Evolutionary conservation across 169 alveolate species (phyloP).

Genomic region (Babesia sp.): DNA sequence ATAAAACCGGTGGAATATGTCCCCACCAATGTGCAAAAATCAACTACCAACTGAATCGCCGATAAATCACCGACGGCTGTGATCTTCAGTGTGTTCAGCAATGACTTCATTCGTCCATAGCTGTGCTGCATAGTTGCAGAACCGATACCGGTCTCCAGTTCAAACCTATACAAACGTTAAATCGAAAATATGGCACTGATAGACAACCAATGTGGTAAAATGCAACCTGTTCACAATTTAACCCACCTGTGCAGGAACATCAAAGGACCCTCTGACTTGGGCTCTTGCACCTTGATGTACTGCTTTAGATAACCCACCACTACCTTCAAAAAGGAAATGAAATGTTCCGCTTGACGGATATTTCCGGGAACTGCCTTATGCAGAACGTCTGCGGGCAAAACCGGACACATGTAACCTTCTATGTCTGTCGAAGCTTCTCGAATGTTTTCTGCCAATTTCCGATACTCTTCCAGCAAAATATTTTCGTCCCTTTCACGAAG

Average conservation of each 20-base stretch:
- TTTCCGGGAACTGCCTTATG: constrained; percentile 88
- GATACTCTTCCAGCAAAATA: constrained; percentile 45
- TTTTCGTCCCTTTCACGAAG: constrained; percentile 49
- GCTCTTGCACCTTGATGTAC: constrained; percentile 82
- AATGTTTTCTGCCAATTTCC: constrained; percentile 34
- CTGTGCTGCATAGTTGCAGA: constrained; percentile 42
- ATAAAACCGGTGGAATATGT: constrained; percentile 93
- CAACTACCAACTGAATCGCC: constrained; percentile 83
- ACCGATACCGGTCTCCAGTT: constrained; percentile 39
- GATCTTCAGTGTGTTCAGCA: constrained; percentile 81
- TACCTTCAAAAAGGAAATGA: constrained; percentile 84
- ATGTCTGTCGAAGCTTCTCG: constrained; percentile 34
- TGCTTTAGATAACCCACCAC: constrained; percentile 88
- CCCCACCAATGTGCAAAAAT: constrained; percentile 92
- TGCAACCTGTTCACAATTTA: constrained; percentile 38
- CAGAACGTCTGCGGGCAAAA: constrained; percentile 77
- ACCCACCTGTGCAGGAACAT: constrained; percentile 84
- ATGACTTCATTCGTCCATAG: constrained; percentile 73
- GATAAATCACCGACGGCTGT: constrained; percentile 80
- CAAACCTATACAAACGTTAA: constrained; percentile 23
- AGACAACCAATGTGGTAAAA: constrained; percentile 79
- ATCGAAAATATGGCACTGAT: constrained; percentile 31
- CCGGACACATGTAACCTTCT: constrained; percentile 78
- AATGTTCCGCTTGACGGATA: constrained; percentile 92
- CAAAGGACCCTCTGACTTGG: constrained; percentile 92